Conservation (phyloP, 331 rosid species). For the Phaseolus coccineus region DNA sequence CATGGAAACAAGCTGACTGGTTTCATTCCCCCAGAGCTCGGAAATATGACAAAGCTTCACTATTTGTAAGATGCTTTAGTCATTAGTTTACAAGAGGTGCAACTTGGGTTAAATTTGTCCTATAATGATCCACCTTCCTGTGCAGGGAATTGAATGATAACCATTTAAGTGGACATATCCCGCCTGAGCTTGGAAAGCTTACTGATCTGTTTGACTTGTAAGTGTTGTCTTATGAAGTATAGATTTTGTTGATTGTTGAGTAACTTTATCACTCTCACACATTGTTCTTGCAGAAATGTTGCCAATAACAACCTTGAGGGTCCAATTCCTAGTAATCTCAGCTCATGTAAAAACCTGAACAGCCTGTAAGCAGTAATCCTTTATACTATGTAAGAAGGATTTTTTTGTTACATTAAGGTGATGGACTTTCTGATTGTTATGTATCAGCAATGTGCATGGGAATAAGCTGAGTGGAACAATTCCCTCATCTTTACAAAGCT, state of each 20-base stretch:
- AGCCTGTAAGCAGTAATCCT: conserved; percentile 71
- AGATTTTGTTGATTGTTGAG: neutral
- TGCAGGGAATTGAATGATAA: conserved; percentile 86
- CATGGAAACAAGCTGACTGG: conserved; percentile 88
- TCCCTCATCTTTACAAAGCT: conserved; percentile 69
- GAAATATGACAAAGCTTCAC: conserved; percentile 88
- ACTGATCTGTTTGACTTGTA: conserved; percentile 84
- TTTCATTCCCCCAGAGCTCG: conserved; percentile 79
- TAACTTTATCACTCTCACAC: conserved; percentile 15
- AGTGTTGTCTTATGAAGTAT: conserved; percentile 39
- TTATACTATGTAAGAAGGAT: neutral
- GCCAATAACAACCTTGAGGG: conserved; percentile 88
- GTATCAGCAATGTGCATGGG: conserved; percentile 80
- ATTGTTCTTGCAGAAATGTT: conserved; percentile 62
- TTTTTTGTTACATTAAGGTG: conserved; percentile 25
- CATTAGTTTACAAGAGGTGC: neutral
- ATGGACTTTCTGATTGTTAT: conserved; percentile 27
- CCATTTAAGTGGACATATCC: conserved; percentile 72
- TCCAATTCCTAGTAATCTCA: conserved; percentile 71
- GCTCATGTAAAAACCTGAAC: conserved; percentile 87
- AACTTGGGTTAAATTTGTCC: neutral
- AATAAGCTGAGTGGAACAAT: conserved; percentile 85
- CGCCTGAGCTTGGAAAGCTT: conserved; percentile 93
- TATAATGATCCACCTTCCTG: conserved; percentile 11
- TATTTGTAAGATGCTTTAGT: conserved; percentile 64